phyloP scores from a whole-genome alignment of 129 eudicot species.

The Sambucus nigra region DNA sequence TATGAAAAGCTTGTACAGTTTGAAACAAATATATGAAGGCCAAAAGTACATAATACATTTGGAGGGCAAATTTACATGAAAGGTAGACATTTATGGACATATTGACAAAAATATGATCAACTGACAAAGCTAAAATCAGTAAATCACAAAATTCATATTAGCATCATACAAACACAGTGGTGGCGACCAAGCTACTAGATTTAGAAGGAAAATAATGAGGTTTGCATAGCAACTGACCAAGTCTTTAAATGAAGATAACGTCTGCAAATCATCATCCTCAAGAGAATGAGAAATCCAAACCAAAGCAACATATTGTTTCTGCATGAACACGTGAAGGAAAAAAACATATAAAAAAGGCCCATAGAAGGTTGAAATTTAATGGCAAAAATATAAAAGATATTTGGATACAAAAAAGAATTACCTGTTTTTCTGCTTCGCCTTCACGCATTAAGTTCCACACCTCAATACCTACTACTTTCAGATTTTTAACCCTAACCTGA shows the following conservation, averaged over 20 bases:
- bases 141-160: no score
- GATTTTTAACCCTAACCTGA: conserved; percentile 82
- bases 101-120: no score
- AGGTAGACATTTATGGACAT: no score
- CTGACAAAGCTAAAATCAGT: no score
- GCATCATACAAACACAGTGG: no score
- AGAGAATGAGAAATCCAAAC: conserved; percentile 90
- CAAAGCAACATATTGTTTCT: conserved; percentile 96
- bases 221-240: conserved; percentile 36
- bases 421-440: conserved; percentile 99
- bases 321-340: conserved; percentile 15
- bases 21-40: no score
- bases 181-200: no score
- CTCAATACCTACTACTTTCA: conserved; percentile 57
- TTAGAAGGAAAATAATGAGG: not conserved
- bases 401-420: conserved; percentile 13
- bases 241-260: conserved; percentile 60
- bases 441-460: conserved; percentile 96
- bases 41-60: no score
- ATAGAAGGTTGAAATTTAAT: not conserved
- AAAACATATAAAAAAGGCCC: no score
- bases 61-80: no score
- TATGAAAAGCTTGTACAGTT: no score
- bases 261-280: conserved; percentile 44
- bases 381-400: conserved; percentile 6